Evolutionary conservation across 768 basidiomycete genomes (phyloP).

Genomic region (Lactarius quietus): DNA sequence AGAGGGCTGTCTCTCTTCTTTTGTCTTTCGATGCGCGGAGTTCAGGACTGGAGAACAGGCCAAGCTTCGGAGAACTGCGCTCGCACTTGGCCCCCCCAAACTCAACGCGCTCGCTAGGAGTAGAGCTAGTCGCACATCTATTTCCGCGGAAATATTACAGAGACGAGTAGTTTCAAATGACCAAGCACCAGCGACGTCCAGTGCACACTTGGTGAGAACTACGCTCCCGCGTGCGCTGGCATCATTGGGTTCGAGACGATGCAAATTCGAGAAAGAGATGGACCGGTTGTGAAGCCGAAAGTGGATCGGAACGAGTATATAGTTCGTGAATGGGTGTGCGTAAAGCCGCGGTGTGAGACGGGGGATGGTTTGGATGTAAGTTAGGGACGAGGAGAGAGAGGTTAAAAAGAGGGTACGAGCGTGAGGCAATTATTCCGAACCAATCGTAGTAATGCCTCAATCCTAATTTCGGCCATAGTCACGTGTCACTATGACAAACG

Average conservation of each 20-base stretch:
- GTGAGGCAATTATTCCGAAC: constrained; percentile 22
- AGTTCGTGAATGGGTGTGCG: neutral
- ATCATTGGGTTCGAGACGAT: neutral
- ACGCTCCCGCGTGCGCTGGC: constrained; percentile 39
- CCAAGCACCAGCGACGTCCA: neutral
- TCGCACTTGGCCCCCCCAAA: constrained; percentile 28
- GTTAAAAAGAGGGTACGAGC: neutral
- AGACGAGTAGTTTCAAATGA: too few species aligned
- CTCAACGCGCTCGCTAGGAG: neutral
- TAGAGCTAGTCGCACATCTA: neutral
- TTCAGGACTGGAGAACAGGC: neutral
- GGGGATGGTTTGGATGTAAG: neutral
- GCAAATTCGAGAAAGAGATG: neutral
- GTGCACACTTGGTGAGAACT: constrained; percentile 43
- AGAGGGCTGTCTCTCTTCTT: neutral
- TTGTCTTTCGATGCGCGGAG: neutral
- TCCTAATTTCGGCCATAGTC: neutral
- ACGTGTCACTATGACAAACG: neutral
- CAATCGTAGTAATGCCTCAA: constrained; percentile 22
- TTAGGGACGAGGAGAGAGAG: neutral
- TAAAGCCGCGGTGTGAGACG: neutral
- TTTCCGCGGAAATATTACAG: neutral
- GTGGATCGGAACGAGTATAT: neutral
- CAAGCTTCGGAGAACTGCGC: constrained; percentile 36
- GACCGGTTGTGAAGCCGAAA: neutral